Evolutionary conservation across 345 rosid genomes (phyloP).

Genomic region (Citrus cavaleriei): DNA sequence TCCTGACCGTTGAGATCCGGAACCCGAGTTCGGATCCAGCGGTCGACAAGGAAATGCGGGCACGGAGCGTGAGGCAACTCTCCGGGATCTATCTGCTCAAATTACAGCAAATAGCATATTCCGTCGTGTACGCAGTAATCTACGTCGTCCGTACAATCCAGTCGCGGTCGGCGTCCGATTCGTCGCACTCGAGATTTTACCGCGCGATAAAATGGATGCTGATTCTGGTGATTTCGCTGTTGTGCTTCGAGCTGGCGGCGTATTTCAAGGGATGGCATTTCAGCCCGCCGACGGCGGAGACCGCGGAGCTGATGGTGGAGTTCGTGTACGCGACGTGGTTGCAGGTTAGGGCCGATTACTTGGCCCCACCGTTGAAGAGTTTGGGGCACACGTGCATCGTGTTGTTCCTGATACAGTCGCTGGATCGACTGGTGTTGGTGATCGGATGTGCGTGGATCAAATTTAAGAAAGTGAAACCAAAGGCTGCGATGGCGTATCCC

Average conservation of each 20-base stretch:
- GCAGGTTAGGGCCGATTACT: slow-evolving; percentile 57
- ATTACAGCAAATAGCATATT: slow-evolving; percentile 57
- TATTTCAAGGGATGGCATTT: slow-evolving; percentile 94
- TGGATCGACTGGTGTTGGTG: slow-evolving; percentile 65
- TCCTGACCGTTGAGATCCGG: slow-evolving; percentile 54
- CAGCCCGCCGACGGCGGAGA: slow-evolving; percentile 64
- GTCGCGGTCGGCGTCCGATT: slow-evolving; percentile 27
- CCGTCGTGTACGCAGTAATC: slow-evolving; percentile 44
- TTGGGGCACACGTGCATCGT: slow-evolving; percentile 72
- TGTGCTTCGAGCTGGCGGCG: slow-evolving; percentile 69
- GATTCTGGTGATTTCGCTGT: slow-evolving; percentile 46
- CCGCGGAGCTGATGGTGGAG: slow-evolving; percentile 57
- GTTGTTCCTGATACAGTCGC: slow-evolving; percentile 76
- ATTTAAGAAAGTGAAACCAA: slow-evolving; percentile 60
- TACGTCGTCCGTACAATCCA: slow-evolving; percentile 64
- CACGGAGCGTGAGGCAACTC: slow-evolving; percentile 74
- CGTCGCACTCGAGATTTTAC: slow-evolving; percentile 52
- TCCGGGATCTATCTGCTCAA: slow-evolving; percentile 63
- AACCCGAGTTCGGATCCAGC: slow-evolving; percentile 34
- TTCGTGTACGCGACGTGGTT: slow-evolving; percentile 65
- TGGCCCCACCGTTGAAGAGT: slow-evolving; percentile 80
- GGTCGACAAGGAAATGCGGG: slow-evolving; percentile 45
- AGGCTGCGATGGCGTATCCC: slow-evolving; percentile 37
- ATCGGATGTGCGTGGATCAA: slow-evolving; percentile 84
- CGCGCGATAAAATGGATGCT: slow-evolving; percentile 55